Conservation (phyloP, 2,329 filamentous ascomycete genomes). For the Lasiodiplodia gonubiensis region DNA sequence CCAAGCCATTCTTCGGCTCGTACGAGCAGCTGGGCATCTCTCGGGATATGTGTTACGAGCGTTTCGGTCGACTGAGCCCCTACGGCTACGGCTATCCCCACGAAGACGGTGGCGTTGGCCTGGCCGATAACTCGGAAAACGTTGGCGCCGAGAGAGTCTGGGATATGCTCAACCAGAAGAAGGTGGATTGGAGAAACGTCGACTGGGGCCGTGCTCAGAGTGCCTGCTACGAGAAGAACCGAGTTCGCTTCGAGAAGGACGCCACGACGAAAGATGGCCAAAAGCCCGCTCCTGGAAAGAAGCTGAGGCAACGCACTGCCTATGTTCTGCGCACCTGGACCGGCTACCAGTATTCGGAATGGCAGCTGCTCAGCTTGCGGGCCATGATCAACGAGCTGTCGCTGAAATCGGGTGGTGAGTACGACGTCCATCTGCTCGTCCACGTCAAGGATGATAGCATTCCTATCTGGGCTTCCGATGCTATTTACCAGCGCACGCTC, state of each 20-base stretch:
- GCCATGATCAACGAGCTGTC: slow-evolving; percentile 83
- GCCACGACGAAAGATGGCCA: slow-evolving; percentile 35
- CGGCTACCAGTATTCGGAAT: slow-evolving; percentile 76
- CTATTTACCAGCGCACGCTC: slow-evolving; percentile 70
- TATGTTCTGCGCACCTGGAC: slow-evolving; percentile 85
- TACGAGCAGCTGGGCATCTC: slow-evolving; percentile 55
- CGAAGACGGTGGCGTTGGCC: slow-evolving; percentile 56
- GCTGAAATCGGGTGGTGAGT: slow-evolving; percentile 81
- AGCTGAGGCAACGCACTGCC: slow-evolving; percentile 68
- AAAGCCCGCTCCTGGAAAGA: slow-evolving; percentile 42
- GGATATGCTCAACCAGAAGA: slow-evolving; percentile 61
- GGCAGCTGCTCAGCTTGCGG: slow-evolving; percentile 80
- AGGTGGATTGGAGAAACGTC: slow-evolving; percentile 55
- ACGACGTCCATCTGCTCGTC: slow-evolving; percentile 83
- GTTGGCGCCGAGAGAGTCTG: slow-evolving; percentile 58
- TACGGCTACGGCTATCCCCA: slow-evolving; percentile 58
- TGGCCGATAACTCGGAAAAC: slow-evolving; percentile 51
- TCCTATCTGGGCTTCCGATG: slow-evolving; percentile 78
- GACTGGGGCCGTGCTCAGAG: slow-evolving; percentile 57
- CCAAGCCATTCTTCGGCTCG: slow-evolving; percentile 55
- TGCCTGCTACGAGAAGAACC: slow-evolving; percentile 57
- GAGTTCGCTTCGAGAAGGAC: slow-evolving; percentile 51
- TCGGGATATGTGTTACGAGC: slow-evolving; percentile 57
- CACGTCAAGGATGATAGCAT: slow-evolving; percentile 80
- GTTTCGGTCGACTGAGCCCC: slow-evolving; percentile 56